Conservation (phyloP, 495 filamentous ascomycete genomes). For the Podospora comata region DNA sequence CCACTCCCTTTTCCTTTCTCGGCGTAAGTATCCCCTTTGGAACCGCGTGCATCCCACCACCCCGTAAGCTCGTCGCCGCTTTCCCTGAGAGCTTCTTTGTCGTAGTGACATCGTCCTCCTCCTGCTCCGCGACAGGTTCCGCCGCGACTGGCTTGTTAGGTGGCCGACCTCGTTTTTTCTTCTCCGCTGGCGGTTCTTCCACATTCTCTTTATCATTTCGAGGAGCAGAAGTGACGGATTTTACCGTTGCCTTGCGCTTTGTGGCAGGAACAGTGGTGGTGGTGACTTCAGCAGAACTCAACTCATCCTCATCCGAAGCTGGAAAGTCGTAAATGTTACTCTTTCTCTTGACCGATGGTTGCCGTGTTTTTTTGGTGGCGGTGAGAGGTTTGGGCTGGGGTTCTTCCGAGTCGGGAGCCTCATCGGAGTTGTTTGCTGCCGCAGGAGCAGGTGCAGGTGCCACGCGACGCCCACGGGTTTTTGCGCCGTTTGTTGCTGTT, state of each 20-base stretch:
- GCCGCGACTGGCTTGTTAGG: conserved; percentile 12
- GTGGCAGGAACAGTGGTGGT: not conserved
- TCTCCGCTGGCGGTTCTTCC: conserved; percentile 11
- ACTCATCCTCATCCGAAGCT: conserved; percentile 40
- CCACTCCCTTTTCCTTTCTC: conserved; percentile 27
- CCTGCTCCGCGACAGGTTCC: not conserved
- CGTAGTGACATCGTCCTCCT: not conserved
- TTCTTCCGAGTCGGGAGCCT: conserved; percentile 32
- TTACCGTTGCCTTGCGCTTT: conserved; percentile 7
- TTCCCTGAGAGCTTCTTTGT: conserved; percentile 1
- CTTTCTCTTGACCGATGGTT: not conserved
- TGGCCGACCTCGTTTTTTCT: conserved; percentile 25
- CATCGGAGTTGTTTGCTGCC: conserved; percentile 7
- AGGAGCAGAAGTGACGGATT: not conserved
- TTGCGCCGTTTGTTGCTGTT: conserved; percentile 24
- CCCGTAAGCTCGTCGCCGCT: conserved; percentile 3
- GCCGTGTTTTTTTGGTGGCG: conserved; percentile 10
- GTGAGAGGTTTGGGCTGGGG: conserved; percentile 6
- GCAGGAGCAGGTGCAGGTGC: not conserved
- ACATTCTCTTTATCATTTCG: not conserved
- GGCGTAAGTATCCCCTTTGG: conserved; percentile 44
- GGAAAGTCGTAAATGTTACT: conserved; percentile 41
- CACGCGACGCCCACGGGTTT: conserved; percentile 12
- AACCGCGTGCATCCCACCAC: conserved; percentile 19
- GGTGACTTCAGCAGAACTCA: conserved; percentile 10